These are phyloP conservation scores for Xerocomus nothofagi DNA, from an alignment of 1,284 basidiomycete species.

Conservation along the genomic window DNA sequence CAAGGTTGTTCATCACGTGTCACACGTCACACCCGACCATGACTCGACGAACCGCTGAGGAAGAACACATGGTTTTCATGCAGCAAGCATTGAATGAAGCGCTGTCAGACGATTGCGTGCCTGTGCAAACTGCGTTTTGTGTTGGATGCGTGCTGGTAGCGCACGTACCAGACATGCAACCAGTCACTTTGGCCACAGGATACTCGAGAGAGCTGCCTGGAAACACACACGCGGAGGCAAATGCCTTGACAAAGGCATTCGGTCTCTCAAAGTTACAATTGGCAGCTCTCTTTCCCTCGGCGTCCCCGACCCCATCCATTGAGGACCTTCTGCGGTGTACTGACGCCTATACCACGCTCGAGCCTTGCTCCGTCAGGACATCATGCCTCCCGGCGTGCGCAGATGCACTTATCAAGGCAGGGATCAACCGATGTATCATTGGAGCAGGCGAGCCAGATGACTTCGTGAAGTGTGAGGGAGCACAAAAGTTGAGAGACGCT, in stretches of 20 bases:
- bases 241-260: slow-evolving; percentile 80
- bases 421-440: slow-evolving; percentile 79
- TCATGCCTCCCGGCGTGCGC: slow-evolving; percentile 89
- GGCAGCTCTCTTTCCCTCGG: slow-evolving; percentile 42
- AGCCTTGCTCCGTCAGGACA: slow-evolving; percentile 91
- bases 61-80: slow-evolving; percentile 53
- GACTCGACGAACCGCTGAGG: slow-evolving; percentile 14
- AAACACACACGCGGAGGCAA: slow-evolving; percentile 98
- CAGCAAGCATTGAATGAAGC: slow-evolving; percentile 73
- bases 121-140: slow-evolving; percentile 85
- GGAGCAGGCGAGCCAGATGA: slow-evolving; percentile 94
- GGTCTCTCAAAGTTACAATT: slow-evolving; percentile 45
- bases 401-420: slow-evolving; percentile 76
- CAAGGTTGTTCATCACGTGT: too few species aligned
- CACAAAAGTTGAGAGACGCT: slow-evolving; percentile 69
- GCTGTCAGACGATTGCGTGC: slow-evolving; percentile 56
- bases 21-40: background rate
- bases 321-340: slow-evolving; percentile 55
- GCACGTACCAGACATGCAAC: slow-evolving; percentile 38
- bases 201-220: slow-evolving; percentile 92
- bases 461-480: slow-evolving; percentile 93
- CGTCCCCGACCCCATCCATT: slow-evolving; percentile 32
- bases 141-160: slow-evolving; percentile 87
- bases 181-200: slow-evolving; percentile 73
- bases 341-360: slow-evolving; percentile 93